phyloP scores from a whole-genome alignment of 192 early-diverging fungal genomes.

The Backusella psychrophila region DNA sequence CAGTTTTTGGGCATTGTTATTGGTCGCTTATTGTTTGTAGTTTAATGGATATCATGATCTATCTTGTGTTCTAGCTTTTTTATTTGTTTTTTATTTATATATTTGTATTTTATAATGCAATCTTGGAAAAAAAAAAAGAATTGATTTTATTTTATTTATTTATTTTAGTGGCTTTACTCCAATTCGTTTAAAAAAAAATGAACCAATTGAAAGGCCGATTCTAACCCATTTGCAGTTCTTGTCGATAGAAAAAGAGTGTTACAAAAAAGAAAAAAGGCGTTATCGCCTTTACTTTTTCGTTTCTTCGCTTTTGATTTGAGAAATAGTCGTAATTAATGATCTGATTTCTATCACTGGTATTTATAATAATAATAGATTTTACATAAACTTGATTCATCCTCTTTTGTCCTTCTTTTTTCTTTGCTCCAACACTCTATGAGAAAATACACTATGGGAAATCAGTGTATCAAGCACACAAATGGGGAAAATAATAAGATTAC shows the following conservation, averaged over 20 bases:
- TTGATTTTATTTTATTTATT: neutral
- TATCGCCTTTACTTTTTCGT: neutral
- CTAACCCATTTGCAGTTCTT: neutral
- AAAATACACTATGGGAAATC: neutral
- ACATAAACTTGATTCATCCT: neutral
- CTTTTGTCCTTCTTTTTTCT: neutral
- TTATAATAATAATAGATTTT: neutral
- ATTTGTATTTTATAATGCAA: conserved; percentile 6
- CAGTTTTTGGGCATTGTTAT: neutral
- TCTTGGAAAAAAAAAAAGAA: neutral
- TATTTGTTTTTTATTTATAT: conserved; percentile 6
- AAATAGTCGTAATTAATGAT: neutral
- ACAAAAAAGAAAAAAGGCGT: neutral
- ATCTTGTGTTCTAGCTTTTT: conserved; percentile 1
- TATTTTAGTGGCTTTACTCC: conserved; percentile 4
- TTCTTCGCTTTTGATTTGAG: neutral
- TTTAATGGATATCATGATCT: conserved; percentile 2
- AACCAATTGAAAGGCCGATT: neutral
- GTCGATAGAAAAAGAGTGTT: neutral
- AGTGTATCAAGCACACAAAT: neutral
- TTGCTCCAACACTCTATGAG: neutral
- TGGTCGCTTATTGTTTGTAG: neutral
- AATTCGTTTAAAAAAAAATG: conserved; percentile 2
- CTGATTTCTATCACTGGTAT: neutral
- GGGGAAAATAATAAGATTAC: conserved; percentile 4